A percentile compares a stretch with the other conserved stretches of the same genome.
Conservation (phyloP, 2,329 filamentous ascomycete species). For the Calonectria ilicicola region DNA sequence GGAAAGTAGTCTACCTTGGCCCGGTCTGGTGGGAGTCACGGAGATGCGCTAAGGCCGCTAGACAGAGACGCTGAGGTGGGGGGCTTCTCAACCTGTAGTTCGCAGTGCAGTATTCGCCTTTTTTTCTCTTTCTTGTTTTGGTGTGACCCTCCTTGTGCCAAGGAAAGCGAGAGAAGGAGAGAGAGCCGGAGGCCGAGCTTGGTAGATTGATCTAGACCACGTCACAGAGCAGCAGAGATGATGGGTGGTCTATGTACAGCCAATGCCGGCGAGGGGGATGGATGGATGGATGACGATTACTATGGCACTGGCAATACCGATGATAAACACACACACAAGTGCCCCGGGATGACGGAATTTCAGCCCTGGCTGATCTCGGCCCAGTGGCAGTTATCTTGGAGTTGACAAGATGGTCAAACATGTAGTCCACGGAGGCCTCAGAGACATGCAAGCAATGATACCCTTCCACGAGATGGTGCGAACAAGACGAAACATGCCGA, state of each 20-base stretch:
- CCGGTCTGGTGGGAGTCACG: conserved; percentile 1
- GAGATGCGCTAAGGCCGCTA: conserved; percentile 11
- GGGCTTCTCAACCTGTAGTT: not conserved
- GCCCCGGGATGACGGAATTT: not conserved
- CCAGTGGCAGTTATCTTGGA: not conserved
- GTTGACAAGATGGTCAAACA: conserved; percentile 7
- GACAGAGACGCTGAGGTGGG: conserved; percentile 3
- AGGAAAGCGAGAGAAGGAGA: not conserved
- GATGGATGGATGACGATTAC: not conserved
- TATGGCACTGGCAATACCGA: not conserved
- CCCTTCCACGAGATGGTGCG: conserved; percentile 22
- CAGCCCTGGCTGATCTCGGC: not conserved
- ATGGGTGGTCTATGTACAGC: not conserved
- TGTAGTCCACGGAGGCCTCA: conserved; percentile 13
- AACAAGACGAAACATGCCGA: conserved; percentile 20
- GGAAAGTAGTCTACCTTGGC: not conserved
- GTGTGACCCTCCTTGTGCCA: conserved; percentile 9
- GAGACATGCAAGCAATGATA: conserved; percentile 6
- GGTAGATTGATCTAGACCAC: not conserved
- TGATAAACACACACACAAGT: not conserved
- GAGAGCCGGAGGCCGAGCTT: not conserved
- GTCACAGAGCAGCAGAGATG: not conserved
- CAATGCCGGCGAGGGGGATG: not conserved
- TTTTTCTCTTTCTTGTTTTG: not conserved
- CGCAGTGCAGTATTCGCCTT: not conserved